A percentile compares a stretch with the other conserved stretches of the same genome.
phyloP scores from a whole-genome alignment of 805 yeast species.

The Yarrowia sp. region DNA sequence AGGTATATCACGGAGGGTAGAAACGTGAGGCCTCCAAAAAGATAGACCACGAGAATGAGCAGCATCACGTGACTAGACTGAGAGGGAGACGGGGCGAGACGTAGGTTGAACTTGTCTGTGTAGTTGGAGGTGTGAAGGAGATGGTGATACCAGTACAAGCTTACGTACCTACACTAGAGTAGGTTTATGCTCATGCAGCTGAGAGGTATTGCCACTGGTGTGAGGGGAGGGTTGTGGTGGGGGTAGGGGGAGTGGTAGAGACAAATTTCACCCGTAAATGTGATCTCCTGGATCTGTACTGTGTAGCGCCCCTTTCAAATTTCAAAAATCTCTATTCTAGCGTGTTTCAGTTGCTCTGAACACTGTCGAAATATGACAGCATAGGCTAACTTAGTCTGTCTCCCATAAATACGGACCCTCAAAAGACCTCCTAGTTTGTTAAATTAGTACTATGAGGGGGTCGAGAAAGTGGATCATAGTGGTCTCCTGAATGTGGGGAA shows the following conservation, averaged over 20 bases:
- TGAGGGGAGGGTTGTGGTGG: not conserved
- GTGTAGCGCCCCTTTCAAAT: not conserved
- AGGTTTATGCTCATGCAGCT: slow-evolving; percentile 19
- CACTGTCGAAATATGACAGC: not conserved
- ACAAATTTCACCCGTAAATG: too few relatives aligned
- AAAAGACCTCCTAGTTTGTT: not conserved
- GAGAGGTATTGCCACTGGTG: slow-evolving; percentile 16
- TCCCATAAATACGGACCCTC: not conserved
- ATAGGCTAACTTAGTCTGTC: slow-evolving; percentile 1
- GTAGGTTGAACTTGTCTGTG: slow-evolving; percentile 11
- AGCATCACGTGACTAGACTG: slow-evolving; percentile 10
- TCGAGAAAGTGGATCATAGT: too few relatives aligned
- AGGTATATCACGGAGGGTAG: slow-evolving; percentile 6
- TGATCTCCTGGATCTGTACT: not conserved
- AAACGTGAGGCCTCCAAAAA: slow-evolving; percentile 20
- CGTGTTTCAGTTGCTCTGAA: slow-evolving; percentile 3
- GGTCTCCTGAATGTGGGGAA: not conserved
- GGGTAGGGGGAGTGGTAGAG: not conserved
- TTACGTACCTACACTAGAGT: not conserved
- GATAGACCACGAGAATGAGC: slow-evolving; percentile 2
- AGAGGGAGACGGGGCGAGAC: not conserved
- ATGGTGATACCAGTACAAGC: not conserved
- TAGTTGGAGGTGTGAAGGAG: not conserved
- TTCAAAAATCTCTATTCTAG: not conserved
- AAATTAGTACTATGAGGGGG: not conserved